phyloP scores from a whole-genome alignment of 441 rosid genomes.

The Aleurites moluccanus region DNA sequence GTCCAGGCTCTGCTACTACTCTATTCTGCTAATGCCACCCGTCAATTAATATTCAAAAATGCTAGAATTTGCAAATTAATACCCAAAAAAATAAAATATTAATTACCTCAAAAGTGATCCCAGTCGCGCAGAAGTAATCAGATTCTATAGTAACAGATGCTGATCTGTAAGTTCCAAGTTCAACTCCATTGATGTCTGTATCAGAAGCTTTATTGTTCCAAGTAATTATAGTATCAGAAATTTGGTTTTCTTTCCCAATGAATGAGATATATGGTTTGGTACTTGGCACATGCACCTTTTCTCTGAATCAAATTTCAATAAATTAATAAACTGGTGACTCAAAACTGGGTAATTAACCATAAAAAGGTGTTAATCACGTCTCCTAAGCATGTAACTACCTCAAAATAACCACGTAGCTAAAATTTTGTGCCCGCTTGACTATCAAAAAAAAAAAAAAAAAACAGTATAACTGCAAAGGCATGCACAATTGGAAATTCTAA shows the following conservation, averaged over 20 bases:
- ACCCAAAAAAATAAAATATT: background rate
- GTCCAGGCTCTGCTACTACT: constrained; percentile 66
- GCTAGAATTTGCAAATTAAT: background rate
- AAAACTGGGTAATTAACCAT: background rate
- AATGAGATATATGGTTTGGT: constrained; percentile 75
- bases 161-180: constrained; percentile 70
- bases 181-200: constrained; percentile 40
- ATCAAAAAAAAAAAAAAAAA: constrained; percentile 21
- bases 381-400: constrained; percentile 23
- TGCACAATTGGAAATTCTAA: background rate
- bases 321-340: background rate
- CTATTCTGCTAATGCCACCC: constrained; percentile 59
- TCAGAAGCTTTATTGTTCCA: constrained; percentile 89
- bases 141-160: constrained; percentile 73
- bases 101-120: constrained; percentile 76
- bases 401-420: constrained; percentile 38
- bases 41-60: background rate
- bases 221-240: constrained; percentile 47
- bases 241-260: constrained; percentile 54
- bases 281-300: constrained; percentile 74
- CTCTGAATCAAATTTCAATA: constrained; percentile 44
- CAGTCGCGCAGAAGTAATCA: constrained; percentile 79
- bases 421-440: constrained; percentile 32
- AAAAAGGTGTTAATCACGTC: background rate
- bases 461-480: constrained; percentile 22